Base-by-base conservation (phyloP, 345 rosid species). In the Toxicodendron radicans region DNA sequence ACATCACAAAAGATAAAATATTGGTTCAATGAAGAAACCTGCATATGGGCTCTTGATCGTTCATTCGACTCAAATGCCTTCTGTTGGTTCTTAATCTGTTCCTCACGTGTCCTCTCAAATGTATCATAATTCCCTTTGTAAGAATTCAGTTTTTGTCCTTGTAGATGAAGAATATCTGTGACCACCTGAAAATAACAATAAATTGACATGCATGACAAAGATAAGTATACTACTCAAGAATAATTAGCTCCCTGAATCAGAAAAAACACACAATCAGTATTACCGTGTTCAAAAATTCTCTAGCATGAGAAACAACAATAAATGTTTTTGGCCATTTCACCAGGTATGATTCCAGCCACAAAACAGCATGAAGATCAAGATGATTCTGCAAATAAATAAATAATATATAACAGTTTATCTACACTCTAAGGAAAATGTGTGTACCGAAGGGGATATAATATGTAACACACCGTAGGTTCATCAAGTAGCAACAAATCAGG, bases 331-430 rank as follows among this genome's bases (percentile, higher is more conserved):
- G 97, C 99, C 99, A 95, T 82, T 95, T 93, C 74, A 90, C 84
- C 66, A 95, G 86, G 88, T 95, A 95, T 53, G 92, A 12, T 85
- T 95, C 99, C 86, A 95, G 76, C 99, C 99, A 95, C 59, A 95
- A 79, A 76, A 95, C 99, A 65, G 99, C 99, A 74, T 95, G 99
- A 68, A 95, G 98, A 87, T 95, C 99, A 79, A 95, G 99, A 87
- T 95, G 99, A 73, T 95, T 95, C 99, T 95, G 90, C 79, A 77
- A 76, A 76, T 54, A 72, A 59, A 84, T 9, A 4, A 33, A 33
- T 27, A 38, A 56, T 21, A 72, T 18, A 67, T 54, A 14, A 13
- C 4, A 3, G 18, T 12, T 51, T 14, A 16, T 51, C 68, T 52
- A 67, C 70, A 79, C 59, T 49, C 68, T 59, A 66, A 9, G 12